Evolutionary conservation across 306 rosid species (phyloP), one percentile per base, ranked within the genome.

Genomic region (Citrullus amarus): DNA sequence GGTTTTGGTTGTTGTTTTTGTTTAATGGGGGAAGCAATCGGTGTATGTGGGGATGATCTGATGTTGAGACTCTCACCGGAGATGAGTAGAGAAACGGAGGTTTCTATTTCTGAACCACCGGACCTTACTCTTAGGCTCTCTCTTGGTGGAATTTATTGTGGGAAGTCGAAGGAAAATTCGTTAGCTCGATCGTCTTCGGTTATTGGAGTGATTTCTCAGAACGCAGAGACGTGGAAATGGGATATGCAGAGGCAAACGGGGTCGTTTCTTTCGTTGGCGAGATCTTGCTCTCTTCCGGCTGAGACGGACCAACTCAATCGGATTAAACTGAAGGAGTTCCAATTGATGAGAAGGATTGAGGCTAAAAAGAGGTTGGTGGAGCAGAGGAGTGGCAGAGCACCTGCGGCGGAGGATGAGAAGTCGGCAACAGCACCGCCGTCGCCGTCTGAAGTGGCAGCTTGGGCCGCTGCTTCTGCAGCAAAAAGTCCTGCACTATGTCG

Each of bases 71-170:
- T 75, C 55, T 79, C 79, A 3, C 61, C 63, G 2, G 67, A 65
- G 46, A 77, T 48, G 13, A 11, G 57, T 53, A 48, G 9, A 12
- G 41, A 57, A n/a, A 77, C 71, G 66, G 41, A 79, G 13, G 12
- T 50, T 5, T 50, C 79, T 43, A 22, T 20, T 50, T 73, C 80
- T 6, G 71, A 78, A 8, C 74, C 20, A 9, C 76, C 82, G 39
- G 88, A 82, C 78, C 83, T 81, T 39, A 84, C 75, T 69, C 91
- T 86, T 15, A 46, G 86, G 20, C 88, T 88, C 78, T 83, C 87
- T 60, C 54, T 88, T 2, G 87, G 86, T 0, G 83, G 82, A 44
- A 38, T 80, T 22, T 78, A 77, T 79, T 2, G 68, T 14, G 65
- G 59, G 18, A 56, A 77, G 10, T 56, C 77, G 9, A 60, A 30